Evolutionary conservation across 148 eudicot genomes (phyloP), one percentile per base, ranked within the genome.

Genomic region (Chenopodium berlandieri): DNA sequence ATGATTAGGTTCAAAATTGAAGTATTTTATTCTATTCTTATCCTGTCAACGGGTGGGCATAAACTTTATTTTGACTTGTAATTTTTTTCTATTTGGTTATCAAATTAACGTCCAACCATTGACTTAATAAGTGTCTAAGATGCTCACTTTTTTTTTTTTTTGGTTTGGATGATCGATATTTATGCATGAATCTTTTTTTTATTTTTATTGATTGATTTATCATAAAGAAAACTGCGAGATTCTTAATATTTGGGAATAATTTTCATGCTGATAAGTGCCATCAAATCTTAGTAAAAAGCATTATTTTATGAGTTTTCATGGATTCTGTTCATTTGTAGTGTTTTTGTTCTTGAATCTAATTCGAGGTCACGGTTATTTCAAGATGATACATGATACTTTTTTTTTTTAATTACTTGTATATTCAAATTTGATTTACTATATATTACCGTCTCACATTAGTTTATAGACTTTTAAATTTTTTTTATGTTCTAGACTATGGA

Each of bases 21-120:
- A 50, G 54, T 50, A 11, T 30, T 47, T 31, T 73, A 75, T 65
- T 60, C 74, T 74, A 64, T 64, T 74, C 68, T 81, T 82, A 77
- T 77, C 84, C 10, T 82, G 84, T 82, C 85, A 63, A 72, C 46
- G 44, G 56, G 54, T 25, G 73, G 44, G 76, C 34, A 72, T 72
- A 80, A 60, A n/a, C 62, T 73, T 73, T 64, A 19, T 1, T 69
- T 71, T 70, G 81, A 71, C 64, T 70, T 77, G 0, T 1, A 30
- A 50, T n/a, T 69, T 27, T 27, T 4, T 25, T 4, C 17, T 70
- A 34, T 32, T 32, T 78, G 71, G 56, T 66, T 66, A 63, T 54
- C 66, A 14, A 13, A 50, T 63, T 19, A 12, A 37, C 56, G 37
- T 73, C 75, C 50, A 65, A 32, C 44, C 77, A 62, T 62, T 72